Evolutionary conservation across 2,329 filamentous ascomycete genomes (phyloP), one percentile per base, ranked within the genome.

Genomic region (Pseudogymnoascus destructans): DNA sequence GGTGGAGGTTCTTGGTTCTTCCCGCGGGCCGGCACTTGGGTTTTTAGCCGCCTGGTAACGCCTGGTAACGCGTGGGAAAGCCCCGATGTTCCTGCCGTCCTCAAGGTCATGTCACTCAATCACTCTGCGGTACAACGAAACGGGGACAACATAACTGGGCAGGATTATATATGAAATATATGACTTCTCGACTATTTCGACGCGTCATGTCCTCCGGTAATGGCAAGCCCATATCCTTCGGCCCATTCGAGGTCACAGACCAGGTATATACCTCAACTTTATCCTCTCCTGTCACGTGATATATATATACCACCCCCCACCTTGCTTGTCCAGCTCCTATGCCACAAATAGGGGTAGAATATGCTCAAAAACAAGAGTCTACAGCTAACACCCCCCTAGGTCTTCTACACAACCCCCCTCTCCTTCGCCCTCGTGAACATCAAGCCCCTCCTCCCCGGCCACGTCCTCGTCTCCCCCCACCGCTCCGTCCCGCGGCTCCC

Each of bases 351-450:
- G 33, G 23, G 33, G 33, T 5, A 33, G 6, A 25, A 35, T 30
- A 35, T 3, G 10, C n/a, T 5, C 3, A 10, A 32, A 35, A 25
- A 3, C 21, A 46, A 46, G 40, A 46, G 6, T 25, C 11, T 15
- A 46, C 6, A 25, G 21, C 40, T 46, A 46, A 46, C 36, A 2
- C 3, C 56, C 59, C 1, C 40, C 27, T 64, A 96, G 87, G 89
- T 96, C 74, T 97, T 97, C 75, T 81, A 95, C 72, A 77, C 78
- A 63, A 95, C 91, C 1, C 77, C 80, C 0, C 78, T 86, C 66
- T 88, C 85, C 65, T 96, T 90, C 74, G 90, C 89, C 58, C 78
- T 97, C 62, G 91, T 97, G 59, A 98, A 98, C 74, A 82, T 97
- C 70, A 96, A 95, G 73, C 93, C 93, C 21, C 81, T 98, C 35